Percentiles rank a stretch among this genome's conserved stretches.
phyloP scores from a whole-genome alignment of 2,329 filamentous ascomycete genomes.

The Fusarium incarnatum region DNA sequence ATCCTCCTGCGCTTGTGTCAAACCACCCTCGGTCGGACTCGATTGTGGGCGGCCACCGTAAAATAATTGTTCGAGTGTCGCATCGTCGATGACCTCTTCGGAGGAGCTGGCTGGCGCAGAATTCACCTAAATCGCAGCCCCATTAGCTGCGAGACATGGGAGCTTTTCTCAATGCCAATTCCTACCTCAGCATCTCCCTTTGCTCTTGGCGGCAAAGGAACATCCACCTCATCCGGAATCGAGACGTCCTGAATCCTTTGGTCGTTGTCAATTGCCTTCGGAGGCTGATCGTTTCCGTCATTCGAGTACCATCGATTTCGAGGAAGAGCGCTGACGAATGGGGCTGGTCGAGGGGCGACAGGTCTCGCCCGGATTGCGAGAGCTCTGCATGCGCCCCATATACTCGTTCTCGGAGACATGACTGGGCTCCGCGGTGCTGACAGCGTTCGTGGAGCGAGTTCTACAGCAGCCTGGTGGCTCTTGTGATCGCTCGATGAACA shows the following conservation, averaged over 20 bases:
- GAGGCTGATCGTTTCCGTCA: conserved; percentile 47
- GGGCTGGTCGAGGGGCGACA: conserved; percentile 41
- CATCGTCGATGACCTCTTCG: conserved; percentile 50
- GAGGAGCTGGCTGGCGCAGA: conserved; percentile 17
- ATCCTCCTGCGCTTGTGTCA: conserved; percentile 58
- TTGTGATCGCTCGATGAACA: conserved; percentile 37
- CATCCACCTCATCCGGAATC: conserved; percentile 2
- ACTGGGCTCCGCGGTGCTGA: conserved; percentile 46
- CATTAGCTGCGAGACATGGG: conserved; percentile 30
- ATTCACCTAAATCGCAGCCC: conserved; percentile 29
- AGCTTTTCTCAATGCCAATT: conserved; percentile 27
- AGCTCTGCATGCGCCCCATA: conserved; percentile 52
- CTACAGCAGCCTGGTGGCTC: conserved; percentile 41
- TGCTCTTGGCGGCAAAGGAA: conserved; percentile 8
- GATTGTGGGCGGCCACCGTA: conserved; percentile 51
- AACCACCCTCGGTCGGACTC: conserved; percentile 48
- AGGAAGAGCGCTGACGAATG: conserved; percentile 39
- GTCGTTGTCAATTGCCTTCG: conserved; percentile 40
- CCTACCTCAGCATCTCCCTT: conserved; percentile 40
- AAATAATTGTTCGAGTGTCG: conserved; percentile 52
- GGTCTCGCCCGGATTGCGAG: conserved; percentile 49
- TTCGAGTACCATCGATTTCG: conserved; percentile 49
- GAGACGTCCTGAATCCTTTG: conserved; percentile 19
- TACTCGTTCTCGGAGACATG: conserved; percentile 51
- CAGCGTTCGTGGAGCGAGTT: conserved; percentile 44